phyloP scores from a whole-genome alignment of 768 basidiomycete genomes.

The Russula vinacea region DNA sequence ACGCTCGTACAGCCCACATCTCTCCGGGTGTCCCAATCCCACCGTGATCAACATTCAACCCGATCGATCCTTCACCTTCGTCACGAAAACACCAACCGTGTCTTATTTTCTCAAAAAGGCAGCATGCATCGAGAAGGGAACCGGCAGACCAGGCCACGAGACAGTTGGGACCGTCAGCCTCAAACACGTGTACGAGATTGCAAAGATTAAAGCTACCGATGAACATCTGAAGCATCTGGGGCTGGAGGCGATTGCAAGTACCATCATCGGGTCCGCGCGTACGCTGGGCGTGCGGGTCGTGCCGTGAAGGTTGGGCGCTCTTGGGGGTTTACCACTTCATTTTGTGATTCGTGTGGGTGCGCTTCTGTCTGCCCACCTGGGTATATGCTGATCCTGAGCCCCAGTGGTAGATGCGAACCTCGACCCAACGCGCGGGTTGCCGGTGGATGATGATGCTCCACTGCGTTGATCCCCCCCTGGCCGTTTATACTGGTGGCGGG shows the following conservation, averaged over 20 bases:
- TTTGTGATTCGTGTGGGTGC: conserved; percentile 15
- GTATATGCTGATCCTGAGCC: conserved; percentile 23
- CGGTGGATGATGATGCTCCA: conserved; percentile 19
- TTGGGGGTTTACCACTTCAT: conserved; percentile 10
- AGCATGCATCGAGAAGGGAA: conserved; percentile 86
- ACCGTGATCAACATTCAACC: conserved; percentile 92
- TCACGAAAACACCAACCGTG: conserved; percentile 87
- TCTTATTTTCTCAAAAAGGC: conserved; percentile 89
- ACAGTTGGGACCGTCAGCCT: conserved; percentile 78
- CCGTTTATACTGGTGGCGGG: conserved; percentile 24
- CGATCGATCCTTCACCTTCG: conserved; percentile 92
- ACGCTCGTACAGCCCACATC: conserved; percentile 90
- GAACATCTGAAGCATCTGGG: conserved; percentile 83
- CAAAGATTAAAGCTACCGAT: conserved; percentile 92
- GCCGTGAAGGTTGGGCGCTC: conserved; percentile 49
- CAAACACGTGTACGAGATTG: conserved; percentile 98
- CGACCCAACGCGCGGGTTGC: conserved; percentile 22
- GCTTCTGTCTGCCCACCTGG: conserved; percentile 17
- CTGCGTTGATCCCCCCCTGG: conserved; percentile 23
- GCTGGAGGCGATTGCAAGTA: conserved; percentile 83
- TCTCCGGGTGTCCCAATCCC: conserved; percentile 83
- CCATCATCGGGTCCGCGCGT: conserved; percentile 84
- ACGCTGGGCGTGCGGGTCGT: conserved; percentile 89
- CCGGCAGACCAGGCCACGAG: conserved; percentile 77
- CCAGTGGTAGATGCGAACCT: conserved; percentile 11